phyloP scores from a whole-genome alignment of 352 stramenopile species.

The Globisporangium lucens region DNA sequence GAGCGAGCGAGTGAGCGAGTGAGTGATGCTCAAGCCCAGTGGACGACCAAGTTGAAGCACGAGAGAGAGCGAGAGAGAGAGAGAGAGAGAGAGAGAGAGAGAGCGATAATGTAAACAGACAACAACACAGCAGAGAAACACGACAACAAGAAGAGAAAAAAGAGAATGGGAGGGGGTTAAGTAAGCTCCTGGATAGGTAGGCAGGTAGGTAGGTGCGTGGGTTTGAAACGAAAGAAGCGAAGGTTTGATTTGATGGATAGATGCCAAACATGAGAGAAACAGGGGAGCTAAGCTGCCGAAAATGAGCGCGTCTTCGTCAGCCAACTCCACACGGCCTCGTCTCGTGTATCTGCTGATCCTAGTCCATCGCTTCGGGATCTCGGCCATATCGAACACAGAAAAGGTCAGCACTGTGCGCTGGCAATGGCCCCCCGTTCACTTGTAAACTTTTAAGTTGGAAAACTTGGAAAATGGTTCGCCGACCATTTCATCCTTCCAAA shows the following conservation, averaged over 20 bases:
- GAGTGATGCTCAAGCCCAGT: neutral
- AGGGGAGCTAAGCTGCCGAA: neutral
- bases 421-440: too few relatives aligned
- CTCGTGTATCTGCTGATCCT: too few relatives aligned
- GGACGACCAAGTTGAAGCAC: neutral
- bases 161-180: neutral
- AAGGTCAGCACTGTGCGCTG: too few relatives aligned
- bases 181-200: neutral
- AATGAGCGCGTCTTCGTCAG: neutral
- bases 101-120: constrained; percentile 1
- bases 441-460: too few relatives aligned
- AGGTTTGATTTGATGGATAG: neutral
- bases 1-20: neutral
- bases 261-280: neutral
- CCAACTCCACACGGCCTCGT: neutral
- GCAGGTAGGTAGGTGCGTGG: too few relatives aligned
- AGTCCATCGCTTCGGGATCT: too few relatives aligned
- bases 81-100: neutral
- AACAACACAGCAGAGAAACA: neutral
- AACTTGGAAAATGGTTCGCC: too few relatives aligned
- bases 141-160: neutral
- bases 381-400: too few relatives aligned
- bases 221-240: neutral
- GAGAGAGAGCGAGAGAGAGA: neutral
- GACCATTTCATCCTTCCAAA: too few relatives aligned